Evolutionary conservation across 2,329 filamentous ascomycete genomes (phyloP).

Genomic region (Colletotrichum gloeosporioides): DNA sequence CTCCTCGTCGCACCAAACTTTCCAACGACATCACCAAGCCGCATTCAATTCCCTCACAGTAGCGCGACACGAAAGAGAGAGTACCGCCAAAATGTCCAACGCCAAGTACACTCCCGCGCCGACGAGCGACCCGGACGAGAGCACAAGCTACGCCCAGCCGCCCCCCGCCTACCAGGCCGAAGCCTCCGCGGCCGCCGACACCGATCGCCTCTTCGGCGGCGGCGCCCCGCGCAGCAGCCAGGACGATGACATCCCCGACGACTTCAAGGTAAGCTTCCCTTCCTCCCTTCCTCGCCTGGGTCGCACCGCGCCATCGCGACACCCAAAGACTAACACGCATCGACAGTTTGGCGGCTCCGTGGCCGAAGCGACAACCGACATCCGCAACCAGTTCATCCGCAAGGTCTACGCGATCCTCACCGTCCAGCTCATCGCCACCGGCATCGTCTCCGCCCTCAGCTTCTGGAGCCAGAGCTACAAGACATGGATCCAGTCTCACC

Average conservation of each 20-base stretch:
- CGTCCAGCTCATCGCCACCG: conserved; percentile 88
- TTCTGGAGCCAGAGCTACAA: conserved; percentile 86
- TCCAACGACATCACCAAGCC: neutral
- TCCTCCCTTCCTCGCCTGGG: neutral
- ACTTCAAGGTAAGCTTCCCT: conserved; percentile 77
- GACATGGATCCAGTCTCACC: conserved; percentile 83
- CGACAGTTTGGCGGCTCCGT: conserved; percentile 87
- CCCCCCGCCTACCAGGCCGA: conserved; percentile 78
- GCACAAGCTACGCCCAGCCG: conserved; percentile 72
- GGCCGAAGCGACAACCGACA: conserved; percentile 91
- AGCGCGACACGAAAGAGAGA: neutral
- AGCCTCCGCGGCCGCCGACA: conserved; percentile 54
- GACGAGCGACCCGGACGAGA: conserved; percentile 85
- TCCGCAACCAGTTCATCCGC: conserved; percentile 94
- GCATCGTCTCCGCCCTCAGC: conserved; percentile 78
- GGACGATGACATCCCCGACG: conserved; percentile 86
- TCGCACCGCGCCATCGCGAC: neutral
- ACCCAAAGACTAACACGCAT: neutral
- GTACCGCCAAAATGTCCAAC: conserved; percentile 64
- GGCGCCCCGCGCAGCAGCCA: conserved; percentile 78
- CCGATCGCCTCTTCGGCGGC: conserved; percentile 64
- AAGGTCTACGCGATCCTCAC: conserved; percentile 99
- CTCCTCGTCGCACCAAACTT: neutral
- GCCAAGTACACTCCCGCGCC: conserved; percentile 85
- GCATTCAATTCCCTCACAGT: neutral